Percentiles rank a stretch among this genome's conserved stretches.
Conservation (phyloP, 2,329 filamentous ascomycete genomes). For the Periconia sp. region DNA sequence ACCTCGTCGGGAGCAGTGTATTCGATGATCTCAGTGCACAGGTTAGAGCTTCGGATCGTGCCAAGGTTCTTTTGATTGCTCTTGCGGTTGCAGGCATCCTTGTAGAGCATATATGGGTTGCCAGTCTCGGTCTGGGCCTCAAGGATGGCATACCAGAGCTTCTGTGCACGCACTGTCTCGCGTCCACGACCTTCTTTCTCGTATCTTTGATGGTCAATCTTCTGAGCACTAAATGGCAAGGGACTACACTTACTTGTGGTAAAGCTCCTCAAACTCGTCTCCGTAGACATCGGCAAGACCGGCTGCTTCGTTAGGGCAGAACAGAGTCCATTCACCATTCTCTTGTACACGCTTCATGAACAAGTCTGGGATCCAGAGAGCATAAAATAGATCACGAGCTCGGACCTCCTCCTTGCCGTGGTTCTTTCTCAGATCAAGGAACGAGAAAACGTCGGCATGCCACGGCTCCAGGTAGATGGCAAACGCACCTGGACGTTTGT, state of each 20-base stretch:
- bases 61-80: conserved; percentile 99
- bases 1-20: conserved; percentile 98
- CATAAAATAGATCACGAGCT: conserved; percentile 96
- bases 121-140: conserved; percentile 99
- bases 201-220: no score
- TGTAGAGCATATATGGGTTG: conserved; percentile 99
- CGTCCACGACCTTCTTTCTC: conserved; percentile 87
- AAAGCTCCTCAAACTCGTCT: conserved; percentile 94
- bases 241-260: no score
- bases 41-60: conserved; percentile 96
- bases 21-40: conserved; percentile 98
- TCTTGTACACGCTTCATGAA: conserved; percentile 99
- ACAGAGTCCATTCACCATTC: conserved; percentile 95
- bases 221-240: no score
- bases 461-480: conserved; percentile 99
- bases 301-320: conserved; percentile 96
- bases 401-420: conserved; percentile 98
- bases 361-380: conserved; percentile 96
- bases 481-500: conserved; percentile 98
- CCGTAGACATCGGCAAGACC: conserved; percentile 96
- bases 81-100: conserved; percentile 97
- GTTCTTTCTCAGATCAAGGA: conserved; percentile 98
- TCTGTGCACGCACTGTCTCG: conserved; percentile 93
- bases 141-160: conserved; percentile 98
- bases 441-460: conserved; percentile 97